Evolutionary conservation across 768 basidiomycete species (phyloP), one percentile per base, ranked within the genome.

Genomic region (Hygrophorus russula): DNA sequence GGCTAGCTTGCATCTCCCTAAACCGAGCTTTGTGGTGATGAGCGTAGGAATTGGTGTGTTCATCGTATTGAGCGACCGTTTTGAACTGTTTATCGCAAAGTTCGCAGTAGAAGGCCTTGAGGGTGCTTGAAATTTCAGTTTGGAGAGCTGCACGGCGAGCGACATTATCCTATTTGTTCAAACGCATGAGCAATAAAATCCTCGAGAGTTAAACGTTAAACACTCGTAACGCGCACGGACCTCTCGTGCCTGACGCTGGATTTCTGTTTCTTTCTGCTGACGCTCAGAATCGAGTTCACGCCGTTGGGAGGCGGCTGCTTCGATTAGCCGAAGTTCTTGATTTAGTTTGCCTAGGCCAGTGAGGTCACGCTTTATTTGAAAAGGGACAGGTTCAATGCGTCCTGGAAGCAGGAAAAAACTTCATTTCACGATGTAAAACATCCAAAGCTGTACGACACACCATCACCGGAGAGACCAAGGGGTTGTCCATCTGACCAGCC

Each of bases 81-180:
- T 80, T 73, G 64, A 89, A 90, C 57, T 91, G 88, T 57, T 89
- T 89, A 48, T 88, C 85, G 64, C 88, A 91, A 14, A 88, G 70
- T 18, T 68, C 62, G 57, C 88, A 91, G 56, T 88, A 89, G 61
- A 90, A 90, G 7, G 83, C 70, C 27, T 71, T 70, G 37, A 90
- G 69, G 4, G 78, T 78, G 38, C 69, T 69, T 1, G 72, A 74
- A 24, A 91, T 76, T 56, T 90, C 83, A 19, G 68, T 70, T 51
- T 77, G 70, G 32, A 88, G 63, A 8, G 81, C 82, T 8, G 68
- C 73, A 48, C 73, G 75, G 39, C 75, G 77, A 10, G 82, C 82
- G 1, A 76, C 83, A 1, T 54, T 49, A 47, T 78, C 77, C 86
- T 88, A 49, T 11, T 44, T 9, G 39, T 5, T 40, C 15, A 5